Evolutionary conservation across 1,284 basidiomycete species (phyloP).

Genomic region (Ganoderma sinense): DNA sequence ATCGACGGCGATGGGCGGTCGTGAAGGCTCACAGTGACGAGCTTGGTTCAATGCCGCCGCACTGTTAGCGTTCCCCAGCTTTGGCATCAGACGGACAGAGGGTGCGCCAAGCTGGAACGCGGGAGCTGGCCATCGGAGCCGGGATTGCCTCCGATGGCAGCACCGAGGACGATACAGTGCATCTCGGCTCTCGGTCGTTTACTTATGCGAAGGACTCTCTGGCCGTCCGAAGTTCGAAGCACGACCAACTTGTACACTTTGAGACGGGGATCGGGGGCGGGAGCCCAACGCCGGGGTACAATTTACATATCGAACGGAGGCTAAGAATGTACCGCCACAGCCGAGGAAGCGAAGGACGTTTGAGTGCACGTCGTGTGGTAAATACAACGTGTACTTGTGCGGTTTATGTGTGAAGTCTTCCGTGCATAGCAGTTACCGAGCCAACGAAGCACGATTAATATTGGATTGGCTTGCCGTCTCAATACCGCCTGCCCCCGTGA

Average conservation of each 20-base stretch:
- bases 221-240: background rate
- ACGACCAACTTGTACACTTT: background rate
- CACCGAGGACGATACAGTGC: background rate
- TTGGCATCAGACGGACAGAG: background rate
- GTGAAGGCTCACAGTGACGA: background rate
- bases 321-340: background rate
- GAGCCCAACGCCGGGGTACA: background rate
- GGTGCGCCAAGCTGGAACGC: background rate
- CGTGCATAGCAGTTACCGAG: background rate
- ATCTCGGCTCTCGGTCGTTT: background rate
- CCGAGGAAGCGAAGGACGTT: conserved; percentile 3
- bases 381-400: background rate
- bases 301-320: background rate
- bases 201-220: background rate
- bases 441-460: background rate
- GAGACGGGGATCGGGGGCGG: background rate
- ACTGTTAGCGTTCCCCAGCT: background rate
- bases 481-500: background rate
- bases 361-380: background rate
- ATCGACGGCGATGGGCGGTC: background rate
- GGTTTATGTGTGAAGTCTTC: background rate
- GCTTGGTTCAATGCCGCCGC: background rate
- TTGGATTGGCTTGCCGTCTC: too few species aligned
- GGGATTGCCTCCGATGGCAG: background rate
- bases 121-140: background rate